Evolutionary conservation across 805 yeast genomes (phyloP), one percentile per base, ranked within the genome.

Genomic region (Metschnikowia aberdeeniae): DNA sequence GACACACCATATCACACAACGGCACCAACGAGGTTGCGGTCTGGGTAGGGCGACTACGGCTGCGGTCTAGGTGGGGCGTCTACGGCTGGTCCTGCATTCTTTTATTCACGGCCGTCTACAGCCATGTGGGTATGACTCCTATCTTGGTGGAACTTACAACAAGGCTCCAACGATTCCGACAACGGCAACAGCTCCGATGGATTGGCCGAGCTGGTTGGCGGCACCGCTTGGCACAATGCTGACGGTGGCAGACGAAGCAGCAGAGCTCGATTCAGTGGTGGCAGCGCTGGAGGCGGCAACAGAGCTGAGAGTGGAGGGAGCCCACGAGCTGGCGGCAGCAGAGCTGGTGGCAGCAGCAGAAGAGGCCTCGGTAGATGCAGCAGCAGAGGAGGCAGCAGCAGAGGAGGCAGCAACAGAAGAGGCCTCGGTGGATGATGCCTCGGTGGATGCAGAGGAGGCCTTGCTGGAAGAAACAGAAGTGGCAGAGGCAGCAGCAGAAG

Each of bases 111-210:
- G 34, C 17, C 19, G 34, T 32, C 34, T 13, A 17, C 19, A 17
- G 34, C 34, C 11, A 19, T 12, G 17, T 32, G 34, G 34, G 12
- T 32, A 17, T 17, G 36, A 17, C 7, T 10, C 13, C 6, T 13
- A 3, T 13, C 32, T 6, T n/a, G 6, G 5, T 29, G 17, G 26
- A 24, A 13, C 47, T 46, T 54, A 54, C 45, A 54, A 46, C 56
- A 54, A 54, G 52, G 66, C 72, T 56, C 70, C 77, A 31, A 66
- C 60, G 20, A 72, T 56, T 42, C 74, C 76, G 46, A 64, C 65
- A 12, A 68, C 50, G 49, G 69, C 67, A 41, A 72, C 73, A 29
- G 72, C 73, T 38, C 67, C 69, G 43, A 69, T 45, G 24, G 62
- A 56, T 35, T 56, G 51, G 44, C 64, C 69, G 24, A 42, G 33